Evolutionary conservation across 208 protist genomes (phyloP).

Genomic region (Tritrichomonas foetus): DNA sequence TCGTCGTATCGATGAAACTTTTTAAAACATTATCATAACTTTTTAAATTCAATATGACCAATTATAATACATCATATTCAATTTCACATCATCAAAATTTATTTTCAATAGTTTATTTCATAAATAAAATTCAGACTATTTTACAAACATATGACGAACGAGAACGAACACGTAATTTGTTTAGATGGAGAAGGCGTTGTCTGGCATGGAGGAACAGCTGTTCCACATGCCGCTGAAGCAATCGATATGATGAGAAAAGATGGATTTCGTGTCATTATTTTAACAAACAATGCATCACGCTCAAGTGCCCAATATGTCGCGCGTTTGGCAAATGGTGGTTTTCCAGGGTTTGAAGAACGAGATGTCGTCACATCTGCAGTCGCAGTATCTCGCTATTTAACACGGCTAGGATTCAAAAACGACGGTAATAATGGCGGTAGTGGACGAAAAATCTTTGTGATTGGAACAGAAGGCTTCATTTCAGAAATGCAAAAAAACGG

Average conservation of each 20-base stretch:
- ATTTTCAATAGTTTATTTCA: no score
- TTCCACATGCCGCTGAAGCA: neutral
- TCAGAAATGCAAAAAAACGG: neutral
- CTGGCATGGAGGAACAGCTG: neutral
- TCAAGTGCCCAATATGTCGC: neutral
- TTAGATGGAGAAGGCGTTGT: slow-evolving; percentile 6
- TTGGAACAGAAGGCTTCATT: neutral
- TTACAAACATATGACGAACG: neutral
- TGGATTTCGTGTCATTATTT: neutral
- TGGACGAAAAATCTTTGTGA: neutral
- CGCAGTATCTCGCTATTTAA: neutral
- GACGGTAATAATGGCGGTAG: no score
- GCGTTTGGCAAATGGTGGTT: neutral
- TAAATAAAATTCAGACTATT: no score
- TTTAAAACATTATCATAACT: no score
- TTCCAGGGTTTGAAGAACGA: neutral
- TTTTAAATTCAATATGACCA: no score
- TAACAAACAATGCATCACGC: neutral
- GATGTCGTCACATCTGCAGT: neutral
- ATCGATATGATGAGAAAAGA: neutral
- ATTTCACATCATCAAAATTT: no score
- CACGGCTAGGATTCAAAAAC: neutral
- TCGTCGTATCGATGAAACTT: no score
- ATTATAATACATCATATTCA: no score
- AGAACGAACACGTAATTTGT: neutral